Conservation (phyloP, 331 rosid genomes). For the Rosa hybrid region DNA sequence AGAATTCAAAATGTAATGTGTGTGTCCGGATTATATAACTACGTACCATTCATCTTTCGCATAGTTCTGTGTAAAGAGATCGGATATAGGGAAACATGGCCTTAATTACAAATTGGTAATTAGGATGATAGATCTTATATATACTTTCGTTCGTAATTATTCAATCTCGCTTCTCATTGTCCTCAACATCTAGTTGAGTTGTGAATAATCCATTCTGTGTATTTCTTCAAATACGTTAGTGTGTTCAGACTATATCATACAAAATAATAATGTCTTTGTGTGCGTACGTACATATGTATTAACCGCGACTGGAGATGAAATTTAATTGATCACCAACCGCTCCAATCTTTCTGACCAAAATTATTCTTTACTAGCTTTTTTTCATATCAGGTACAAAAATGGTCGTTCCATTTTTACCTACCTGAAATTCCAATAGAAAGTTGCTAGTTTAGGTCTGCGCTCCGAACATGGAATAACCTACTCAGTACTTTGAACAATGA, state of each 20-base stretch:
- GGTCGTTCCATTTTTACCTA: neutral
- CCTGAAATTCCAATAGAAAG: neutral
- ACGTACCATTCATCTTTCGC: neutral
- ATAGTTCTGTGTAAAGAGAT: neutral
- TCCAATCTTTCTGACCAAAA: neutral
- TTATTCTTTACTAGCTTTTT: neutral
- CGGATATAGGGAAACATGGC: neutral
- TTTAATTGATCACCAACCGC: neutral
- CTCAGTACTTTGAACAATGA: constrained; percentile 13
- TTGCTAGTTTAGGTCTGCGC: neutral
- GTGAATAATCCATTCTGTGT: neutral
- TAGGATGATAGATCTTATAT: neutral
- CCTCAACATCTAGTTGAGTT: neutral
- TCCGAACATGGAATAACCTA: constrained; percentile 3
- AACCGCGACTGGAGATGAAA: neutral
- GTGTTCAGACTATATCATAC: no score
- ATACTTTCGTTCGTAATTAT: no score
- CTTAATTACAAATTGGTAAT: neutral
- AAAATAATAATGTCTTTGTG: no score
- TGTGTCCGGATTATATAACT: neutral
- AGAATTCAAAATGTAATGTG: neutral
- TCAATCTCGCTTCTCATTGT: neutral
- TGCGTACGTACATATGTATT: neutral
- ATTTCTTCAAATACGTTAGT: no score
- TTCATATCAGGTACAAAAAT: neutral